Evolutionary conservation across 169 alveolate species (phyloP).

Genomic region (Plasmodium fragile): DNA sequence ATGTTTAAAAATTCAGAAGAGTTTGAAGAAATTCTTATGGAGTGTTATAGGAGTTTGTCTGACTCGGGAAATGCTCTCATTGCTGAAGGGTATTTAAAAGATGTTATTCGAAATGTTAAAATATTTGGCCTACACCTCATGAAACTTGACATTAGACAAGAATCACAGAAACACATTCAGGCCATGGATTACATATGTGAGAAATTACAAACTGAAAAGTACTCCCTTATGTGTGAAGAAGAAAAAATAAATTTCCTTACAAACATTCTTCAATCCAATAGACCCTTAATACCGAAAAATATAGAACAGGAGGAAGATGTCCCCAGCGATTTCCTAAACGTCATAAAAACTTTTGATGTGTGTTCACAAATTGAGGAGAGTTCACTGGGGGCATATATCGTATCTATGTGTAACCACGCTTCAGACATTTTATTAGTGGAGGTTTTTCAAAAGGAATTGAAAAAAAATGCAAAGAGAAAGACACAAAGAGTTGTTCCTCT

Average conservation of each 20-base stretch:
- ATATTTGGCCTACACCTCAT: conserved; percentile 86
- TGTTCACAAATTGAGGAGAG: conserved; percentile 85
- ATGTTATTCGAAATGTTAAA: conserved; percentile 81
- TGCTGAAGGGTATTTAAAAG: conserved; percentile 81
- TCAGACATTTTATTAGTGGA: conserved; percentile 88
- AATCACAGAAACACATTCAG: conserved; percentile 82
- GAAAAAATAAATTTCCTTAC: conserved; percentile 79
- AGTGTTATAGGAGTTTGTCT: conserved; percentile 80
- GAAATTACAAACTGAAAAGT: conserved; percentile 79
- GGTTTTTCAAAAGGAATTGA: conserved; percentile 77
- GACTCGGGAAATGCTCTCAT: conserved; percentile 80
- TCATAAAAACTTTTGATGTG: conserved; percentile 82
- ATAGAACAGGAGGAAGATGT: conserved; percentile 78
- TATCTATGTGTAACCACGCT: conserved; percentile 88
- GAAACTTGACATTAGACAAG: conserved; percentile 89
- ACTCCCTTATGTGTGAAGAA: conserved; percentile 81
- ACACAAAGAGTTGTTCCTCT: conserved; percentile 87
- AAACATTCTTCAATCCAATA: conserved; percentile 77
- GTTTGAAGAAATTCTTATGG: conserved; percentile 80
- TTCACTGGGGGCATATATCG: conserved; percentile 87
- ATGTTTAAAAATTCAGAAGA: conserved; percentile 78
- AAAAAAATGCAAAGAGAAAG: conserved; percentile 48
- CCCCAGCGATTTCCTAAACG: conserved; percentile 78
- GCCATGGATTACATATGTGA: conserved; percentile 83
- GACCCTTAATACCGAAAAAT: conserved; percentile 83